Evolutionary conservation across 768 basidiomycete species (phyloP).

Genomic region (Lactarius sp.): DNA sequence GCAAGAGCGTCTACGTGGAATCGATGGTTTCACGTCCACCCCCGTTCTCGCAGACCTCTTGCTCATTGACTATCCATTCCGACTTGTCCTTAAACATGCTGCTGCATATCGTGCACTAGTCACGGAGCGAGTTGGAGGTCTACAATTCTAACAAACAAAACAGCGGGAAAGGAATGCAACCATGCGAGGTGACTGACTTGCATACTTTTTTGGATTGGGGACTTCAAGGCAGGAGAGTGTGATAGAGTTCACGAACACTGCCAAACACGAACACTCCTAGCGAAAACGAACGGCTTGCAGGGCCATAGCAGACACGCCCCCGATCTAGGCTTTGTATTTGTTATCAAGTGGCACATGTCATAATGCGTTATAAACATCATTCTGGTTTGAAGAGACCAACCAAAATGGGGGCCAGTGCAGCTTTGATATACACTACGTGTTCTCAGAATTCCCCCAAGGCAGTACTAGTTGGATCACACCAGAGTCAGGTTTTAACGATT

Average conservation of each 20-base stretch:
- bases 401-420: no score
- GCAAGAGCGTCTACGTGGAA: constrained; percentile 31
- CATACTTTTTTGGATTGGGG: constrained; percentile 26
- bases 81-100: no score
- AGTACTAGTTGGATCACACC: background rate
- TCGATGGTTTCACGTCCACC: constrained; percentile 31
- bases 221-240: constrained; percentile 40
- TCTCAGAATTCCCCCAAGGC: background rate
- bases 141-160: constrained; percentile 27
- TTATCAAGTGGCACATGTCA: background rate
- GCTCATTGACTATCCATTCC: no score
- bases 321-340: no score
- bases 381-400: no score
- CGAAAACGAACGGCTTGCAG: background rate
- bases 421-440: no score
- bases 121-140: constrained; percentile 36
- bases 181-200: background rate
- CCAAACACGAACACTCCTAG: constrained; percentile 16
- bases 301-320: background rate
- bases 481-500: background rate
- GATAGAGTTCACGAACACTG: constrained; percentile 40
- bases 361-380: no score
- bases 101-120: no score
- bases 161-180: no score
- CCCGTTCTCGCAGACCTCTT: no score